These are phyloP conservation scores for Podaxis sp. DNA, from an alignment of 768 basidiomycete species.

Conservation along the genomic window DNA sequence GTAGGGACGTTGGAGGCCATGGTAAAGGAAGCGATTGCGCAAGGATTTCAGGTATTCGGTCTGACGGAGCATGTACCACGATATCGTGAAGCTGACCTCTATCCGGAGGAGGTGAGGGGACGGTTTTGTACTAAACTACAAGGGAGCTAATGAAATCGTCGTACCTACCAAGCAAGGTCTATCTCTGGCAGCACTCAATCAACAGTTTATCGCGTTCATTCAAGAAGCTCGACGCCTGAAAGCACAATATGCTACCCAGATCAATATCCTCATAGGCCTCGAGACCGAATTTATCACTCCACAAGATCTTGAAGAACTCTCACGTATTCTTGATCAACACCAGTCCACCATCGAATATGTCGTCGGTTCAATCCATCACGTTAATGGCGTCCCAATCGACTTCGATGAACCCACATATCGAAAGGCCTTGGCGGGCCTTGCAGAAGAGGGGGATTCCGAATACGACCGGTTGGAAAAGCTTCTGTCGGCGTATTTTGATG, in stretches of 20 bases:
- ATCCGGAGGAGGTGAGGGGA: constrained; percentile 86
- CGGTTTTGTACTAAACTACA: neutral
- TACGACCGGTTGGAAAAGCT: constrained; percentile 41
- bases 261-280: constrained; percentile 81
- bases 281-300: constrained; percentile 89
- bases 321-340: constrained; percentile 46
- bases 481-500: constrained; percentile 77
- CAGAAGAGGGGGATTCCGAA: constrained; percentile 23
- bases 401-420: constrained; percentile 77
- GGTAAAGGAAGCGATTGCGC: constrained; percentile 73
- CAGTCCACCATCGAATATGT: constrained; percentile 72
- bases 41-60: constrained; percentile 81
- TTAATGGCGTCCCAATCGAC: constrained; percentile 86
- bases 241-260: constrained; percentile 52
- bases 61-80: constrained; percentile 93
- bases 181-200: constrained; percentile 45
- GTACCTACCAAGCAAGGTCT: constrained; percentile 48
- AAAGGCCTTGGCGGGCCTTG: constrained; percentile 48
- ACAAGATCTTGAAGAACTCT: constrained; percentile 59
- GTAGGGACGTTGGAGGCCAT: constrained; percentile 78
- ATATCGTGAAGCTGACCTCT: constrained; percentile 77
- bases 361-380: constrained; percentile 93
- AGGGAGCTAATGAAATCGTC: constrained; percentile 1
- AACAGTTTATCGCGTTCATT: constrained; percentile 74
- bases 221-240: constrained; percentile 79